Conservation (phyloP, 1,284 basidiomycete species). For the Phylloboletellus chloephorus region DNA sequence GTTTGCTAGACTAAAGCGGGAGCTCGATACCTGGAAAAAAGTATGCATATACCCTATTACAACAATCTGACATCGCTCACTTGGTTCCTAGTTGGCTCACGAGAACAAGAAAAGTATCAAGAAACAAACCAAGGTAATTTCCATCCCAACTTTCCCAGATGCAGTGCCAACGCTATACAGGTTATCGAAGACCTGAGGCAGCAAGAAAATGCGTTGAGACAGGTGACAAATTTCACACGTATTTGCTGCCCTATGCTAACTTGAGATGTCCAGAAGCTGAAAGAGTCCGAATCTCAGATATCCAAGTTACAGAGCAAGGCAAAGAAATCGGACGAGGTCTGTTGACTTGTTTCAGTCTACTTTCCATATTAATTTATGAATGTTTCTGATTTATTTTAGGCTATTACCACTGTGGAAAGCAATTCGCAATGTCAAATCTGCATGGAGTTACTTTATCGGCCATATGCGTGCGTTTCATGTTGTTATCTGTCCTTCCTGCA, state of each 20-base stretch:
- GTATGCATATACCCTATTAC: slow-evolving; percentile 32
- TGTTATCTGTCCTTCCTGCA: not conserved
- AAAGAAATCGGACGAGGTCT: slow-evolving; percentile 53
- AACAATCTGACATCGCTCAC: slow-evolving; percentile 24
- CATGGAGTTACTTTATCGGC: slow-evolving; percentile 59
- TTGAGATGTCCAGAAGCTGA: slow-evolving; percentile 37
- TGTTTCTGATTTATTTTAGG: slow-evolving; percentile 30
- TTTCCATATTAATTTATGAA: not conserved
- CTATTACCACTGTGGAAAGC: slow-evolving; percentile 50
- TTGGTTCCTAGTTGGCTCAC: slow-evolving; percentile 35
- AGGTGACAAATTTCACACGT: slow-evolving; percentile 13
- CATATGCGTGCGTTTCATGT: slow-evolving; percentile 51
- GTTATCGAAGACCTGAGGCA: slow-evolving; percentile 26
- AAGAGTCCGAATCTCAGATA: slow-evolving; percentile 45
- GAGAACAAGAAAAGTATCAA: slow-evolving; percentile 48
- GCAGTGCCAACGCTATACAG: slow-evolving; percentile 20
- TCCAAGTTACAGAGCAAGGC: slow-evolving; percentile 43
- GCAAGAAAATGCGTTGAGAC: slow-evolving; percentile 19
- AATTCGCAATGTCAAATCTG: slow-evolving; percentile 69
- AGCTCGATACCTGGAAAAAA: slow-evolving; percentile 43
- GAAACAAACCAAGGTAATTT: slow-evolving; percentile 53
- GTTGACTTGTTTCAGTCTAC: slow-evolving; percentile 6
- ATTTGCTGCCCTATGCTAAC: not conserved
- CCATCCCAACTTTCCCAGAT: not conserved
- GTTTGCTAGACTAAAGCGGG: slow-evolving; percentile 35